phyloP scores from a whole-genome alignment of 2,329 filamentous ascomycete species.

The Aspergillus viridinutans region DNA sequence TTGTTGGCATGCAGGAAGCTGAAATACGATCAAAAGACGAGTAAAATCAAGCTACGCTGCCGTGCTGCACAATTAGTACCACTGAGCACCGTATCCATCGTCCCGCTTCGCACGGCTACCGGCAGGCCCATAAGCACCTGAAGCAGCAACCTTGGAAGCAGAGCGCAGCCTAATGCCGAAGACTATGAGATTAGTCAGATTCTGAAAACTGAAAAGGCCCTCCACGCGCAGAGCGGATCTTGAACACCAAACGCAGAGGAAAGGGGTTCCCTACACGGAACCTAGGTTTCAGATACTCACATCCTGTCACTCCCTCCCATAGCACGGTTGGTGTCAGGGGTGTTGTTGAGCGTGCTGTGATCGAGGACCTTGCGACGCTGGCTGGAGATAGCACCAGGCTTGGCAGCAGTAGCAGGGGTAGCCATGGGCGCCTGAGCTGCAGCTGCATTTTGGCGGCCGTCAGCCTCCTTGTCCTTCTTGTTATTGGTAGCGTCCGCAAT shows the following conservation, averaged over 20 bases:
- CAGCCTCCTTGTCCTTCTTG: constrained; percentile 67
- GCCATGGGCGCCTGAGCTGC: constrained; percentile 51
- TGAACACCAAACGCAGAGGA: constrained; percentile 75
- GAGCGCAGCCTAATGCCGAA: constrained; percentile 83
- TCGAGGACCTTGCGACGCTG: constrained; percentile 81
- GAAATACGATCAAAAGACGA: constrained; percentile 13
- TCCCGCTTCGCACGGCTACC: constrained; percentile 52
- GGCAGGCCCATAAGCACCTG: constrained; percentile 43
- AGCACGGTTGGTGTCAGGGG: constrained; percentile 68
- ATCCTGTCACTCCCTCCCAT: constrained; percentile 85
- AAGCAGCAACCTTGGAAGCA: constrained; percentile 67
- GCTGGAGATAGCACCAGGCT: constrained; percentile 70
- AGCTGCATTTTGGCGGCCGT: constrained; percentile 66
- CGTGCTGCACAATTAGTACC: constrained; percentile 41
- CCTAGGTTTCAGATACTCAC: constrained; percentile 76
- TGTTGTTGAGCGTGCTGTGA: constrained; percentile 62
- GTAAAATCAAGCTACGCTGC: constrained; percentile 25
- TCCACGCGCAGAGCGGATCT: constrained; percentile 68
- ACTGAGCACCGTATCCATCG: constrained; percentile 48
- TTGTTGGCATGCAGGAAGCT: constrained; percentile 25
- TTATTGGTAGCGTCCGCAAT: constrained; percentile 73
- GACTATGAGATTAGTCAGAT: constrained; percentile 77
- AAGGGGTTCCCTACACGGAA: constrained; percentile 78
- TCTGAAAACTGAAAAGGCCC: constrained; percentile 61
- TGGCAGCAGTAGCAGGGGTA: constrained; percentile 57